phyloP scores from a whole-genome alignment of 768 basidiomycete species.

The Tubosaeta sp. region DNA sequence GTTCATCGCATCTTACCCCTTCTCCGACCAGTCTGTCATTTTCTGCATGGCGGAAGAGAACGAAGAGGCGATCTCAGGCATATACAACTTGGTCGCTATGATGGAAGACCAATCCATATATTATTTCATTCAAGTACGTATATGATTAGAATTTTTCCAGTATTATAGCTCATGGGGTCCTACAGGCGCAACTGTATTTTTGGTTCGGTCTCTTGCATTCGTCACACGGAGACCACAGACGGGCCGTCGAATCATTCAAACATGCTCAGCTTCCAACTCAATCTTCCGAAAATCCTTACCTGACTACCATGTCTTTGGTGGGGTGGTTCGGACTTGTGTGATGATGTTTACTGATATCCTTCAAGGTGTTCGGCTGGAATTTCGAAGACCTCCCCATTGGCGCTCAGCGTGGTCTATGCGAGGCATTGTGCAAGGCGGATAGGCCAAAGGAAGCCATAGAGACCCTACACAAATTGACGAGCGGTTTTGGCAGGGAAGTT shows the following conservation, averaged over 20 bases:
- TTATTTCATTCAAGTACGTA: conserved; percentile 2
- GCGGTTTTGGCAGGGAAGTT: not conserved
- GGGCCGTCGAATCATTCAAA: conserved; percentile 3
- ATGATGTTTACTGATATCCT: not conserved
- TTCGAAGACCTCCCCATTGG: conserved; percentile 2
- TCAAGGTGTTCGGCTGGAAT: conserved; percentile 6
- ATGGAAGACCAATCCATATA: not conserved
- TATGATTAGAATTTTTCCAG: not conserved
- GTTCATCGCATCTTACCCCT: not conserved
- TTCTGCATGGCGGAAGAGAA: not conserved
- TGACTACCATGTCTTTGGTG: conserved; percentile 9
- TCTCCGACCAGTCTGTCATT: not conserved
- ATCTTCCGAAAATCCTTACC: not conserved
- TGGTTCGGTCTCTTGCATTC: not conserved
- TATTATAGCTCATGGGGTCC: not conserved
- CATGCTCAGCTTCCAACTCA: not conserved
- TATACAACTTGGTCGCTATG: not conserved
- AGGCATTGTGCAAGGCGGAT: not conserved
- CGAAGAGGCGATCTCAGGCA: not conserved
- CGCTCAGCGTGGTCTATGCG: not conserved
- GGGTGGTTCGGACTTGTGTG: not conserved
- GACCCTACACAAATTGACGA: not conserved
- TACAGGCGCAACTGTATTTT: conserved; percentile 1
- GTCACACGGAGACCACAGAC: conserved; percentile 1
- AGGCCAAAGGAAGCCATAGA: conserved; percentile 1